These are phyloP conservation scores for Poa annua DNA, from an alignment of 176 grass and related monocot genomes.

Conservation along the genomic window DNA sequence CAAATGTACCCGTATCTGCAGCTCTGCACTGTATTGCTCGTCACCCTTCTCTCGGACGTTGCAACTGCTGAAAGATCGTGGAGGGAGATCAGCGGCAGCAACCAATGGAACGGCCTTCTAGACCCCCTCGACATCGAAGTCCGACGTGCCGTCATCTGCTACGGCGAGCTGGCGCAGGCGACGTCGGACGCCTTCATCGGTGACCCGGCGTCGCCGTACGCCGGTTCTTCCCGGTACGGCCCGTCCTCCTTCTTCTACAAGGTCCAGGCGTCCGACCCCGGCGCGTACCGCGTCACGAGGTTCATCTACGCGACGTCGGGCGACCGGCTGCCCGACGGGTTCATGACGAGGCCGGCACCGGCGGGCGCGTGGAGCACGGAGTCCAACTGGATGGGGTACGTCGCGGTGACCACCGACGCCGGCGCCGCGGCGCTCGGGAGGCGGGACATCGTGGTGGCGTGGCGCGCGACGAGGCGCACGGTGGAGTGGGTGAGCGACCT, in stretches of 20 bases:
- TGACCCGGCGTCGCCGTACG: conserved; percentile 57
- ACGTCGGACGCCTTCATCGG: conserved; percentile 68
- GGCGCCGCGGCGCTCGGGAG: conserved; percentile 59
- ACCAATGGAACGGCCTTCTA: conserved; percentile 58
- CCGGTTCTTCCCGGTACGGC: conserved; percentile 59
- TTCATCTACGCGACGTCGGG: conserved; percentile 83
- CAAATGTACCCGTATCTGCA: conserved; percentile 41
- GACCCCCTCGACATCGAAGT: conserved; percentile 62
- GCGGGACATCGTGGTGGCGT: conserved; percentile 77
- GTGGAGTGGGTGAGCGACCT: conserved; percentile 75
- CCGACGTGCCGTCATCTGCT: conserved; percentile 64
- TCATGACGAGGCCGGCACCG: conserved; percentile 45
- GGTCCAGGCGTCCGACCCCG: conserved; percentile 41
- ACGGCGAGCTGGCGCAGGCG: conserved; percentile 74
- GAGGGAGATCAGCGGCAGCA: conserved; percentile 56
- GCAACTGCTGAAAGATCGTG: conserved; percentile 44
- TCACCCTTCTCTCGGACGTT: conserved; percentile 11
- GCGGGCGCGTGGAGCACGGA: conserved; percentile 51
- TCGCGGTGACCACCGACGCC: conserved; percentile 77
- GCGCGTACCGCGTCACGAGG: conserved; percentile 57
- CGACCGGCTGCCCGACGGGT: conserved; percentile 35
- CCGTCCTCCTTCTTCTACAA: conserved; percentile 46
- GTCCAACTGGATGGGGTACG: conserved; percentile 88
- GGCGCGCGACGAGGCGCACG: conserved; percentile 69
- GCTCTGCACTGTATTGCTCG: not conserved